Evolutionary conservation across 306 rosid genomes (phyloP), one percentile per base, ranked within the genome.

Genomic region (Astragalus glycyphyllos): DNA sequence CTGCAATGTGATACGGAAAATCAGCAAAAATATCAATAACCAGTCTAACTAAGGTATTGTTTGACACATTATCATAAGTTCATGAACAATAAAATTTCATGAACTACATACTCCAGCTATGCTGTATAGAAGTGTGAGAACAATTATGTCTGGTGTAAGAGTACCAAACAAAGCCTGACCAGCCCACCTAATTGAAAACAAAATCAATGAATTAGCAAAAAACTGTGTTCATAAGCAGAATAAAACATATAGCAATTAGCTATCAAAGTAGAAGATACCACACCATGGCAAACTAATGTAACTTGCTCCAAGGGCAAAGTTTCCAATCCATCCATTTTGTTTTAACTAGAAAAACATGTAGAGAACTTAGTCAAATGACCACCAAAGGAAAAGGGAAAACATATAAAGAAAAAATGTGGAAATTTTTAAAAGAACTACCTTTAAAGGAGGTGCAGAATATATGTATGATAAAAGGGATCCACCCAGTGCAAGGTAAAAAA

Each of bases 111-210:
- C 99, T 55, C 99, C 99, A 47, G 99, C 97, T 76, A 91, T 79
- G 85, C 99, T 95, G 85, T 95, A 95, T 72, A 95, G 77, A 53
- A 91, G 81, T 13, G 99, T 91, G 68, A 95, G 92, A 82, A 95
- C 84, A 68, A 95, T 58, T 59, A 91, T 82, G 53, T 94, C 99
- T 20, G 96, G 91, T 58, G 92, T 82, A 64, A 95, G 99, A 64
- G 97, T 95, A 72, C 99, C 99, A 82, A 95, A 95, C 79, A 95
- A 85, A 82, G 97, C 97, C 70, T 95, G 99, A 72, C 99, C 99
- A 38, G 99, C 99, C 99, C 97, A 95, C 99, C 99, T 95, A 29
- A 58, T 50, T 6, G n/a, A 6, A 58, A 29, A 54, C 2, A n/a
- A 29, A 49, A 47, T 6, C 41, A 58, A 72, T 34, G 41, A 55